phyloP scores from a whole-genome alignment of 2,329 filamentous ascomycete genomes.

The Pseudogymnoascus sp. region DNA sequence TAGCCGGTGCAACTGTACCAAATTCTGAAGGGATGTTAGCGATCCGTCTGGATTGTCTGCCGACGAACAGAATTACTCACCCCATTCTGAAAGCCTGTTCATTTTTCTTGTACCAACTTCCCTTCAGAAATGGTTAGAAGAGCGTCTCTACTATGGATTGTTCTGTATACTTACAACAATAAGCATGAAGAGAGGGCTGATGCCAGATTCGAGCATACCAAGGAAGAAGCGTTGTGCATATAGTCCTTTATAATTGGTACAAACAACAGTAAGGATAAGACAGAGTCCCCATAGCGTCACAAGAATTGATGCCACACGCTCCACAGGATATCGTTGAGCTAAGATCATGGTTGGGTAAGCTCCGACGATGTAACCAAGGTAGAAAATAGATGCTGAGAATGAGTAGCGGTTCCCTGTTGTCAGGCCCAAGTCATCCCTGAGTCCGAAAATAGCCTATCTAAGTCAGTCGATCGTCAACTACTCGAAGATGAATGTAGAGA shows the following conservation, averaged over 20 bases:
- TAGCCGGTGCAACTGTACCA: constrained; percentile 24
- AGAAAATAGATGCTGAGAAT: constrained; percentile 38
- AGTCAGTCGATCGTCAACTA: neutral
- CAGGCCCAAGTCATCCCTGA: constrained; percentile 34
- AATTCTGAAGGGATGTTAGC: neutral
- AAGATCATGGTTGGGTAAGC: constrained; percentile 33
- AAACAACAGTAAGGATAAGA: constrained; percentile 32
- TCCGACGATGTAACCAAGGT: constrained; percentile 40
- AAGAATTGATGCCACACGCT: constrained; percentile 33
- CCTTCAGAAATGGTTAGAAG: constrained; percentile 2
- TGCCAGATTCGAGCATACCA: constrained; percentile 46
- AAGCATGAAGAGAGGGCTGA: constrained; percentile 49
- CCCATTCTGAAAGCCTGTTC: constrained; percentile 33
- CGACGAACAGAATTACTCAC: constrained; percentile 55
- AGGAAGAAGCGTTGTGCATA: constrained; percentile 45
- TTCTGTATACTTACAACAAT: constrained; percentile 31
- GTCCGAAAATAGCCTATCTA: constrained; percentile 33
- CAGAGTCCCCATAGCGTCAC: constrained; percentile 30
- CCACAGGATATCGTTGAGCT: constrained; percentile 38
- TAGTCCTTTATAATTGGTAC: constrained; percentile 31
- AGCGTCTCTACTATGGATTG: neutral
- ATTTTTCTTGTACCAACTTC: constrained; percentile 35
- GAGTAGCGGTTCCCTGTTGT: constrained; percentile 36
- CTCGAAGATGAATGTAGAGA: constrained; percentile 4
- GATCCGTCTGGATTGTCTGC: constrained; percentile 12